Conservation (phyloP, 495 filamentous ascomycete genomes). For the Parmelia sp. region DNA sequence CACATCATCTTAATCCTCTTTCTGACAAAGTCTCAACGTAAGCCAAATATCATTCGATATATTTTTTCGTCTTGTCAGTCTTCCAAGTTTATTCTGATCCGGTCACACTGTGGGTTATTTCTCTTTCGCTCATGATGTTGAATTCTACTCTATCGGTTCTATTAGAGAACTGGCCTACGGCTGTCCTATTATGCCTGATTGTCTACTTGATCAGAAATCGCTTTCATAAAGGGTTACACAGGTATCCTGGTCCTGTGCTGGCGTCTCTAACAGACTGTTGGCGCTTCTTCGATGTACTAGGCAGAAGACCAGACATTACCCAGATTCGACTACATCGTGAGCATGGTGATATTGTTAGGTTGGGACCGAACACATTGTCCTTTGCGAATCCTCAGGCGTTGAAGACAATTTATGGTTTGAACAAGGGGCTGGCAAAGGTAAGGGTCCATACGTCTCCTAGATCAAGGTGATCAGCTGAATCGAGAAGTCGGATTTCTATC, state of each 20-base stretch:
- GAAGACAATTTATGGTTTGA: constrained; percentile 73
- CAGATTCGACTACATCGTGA: constrained; percentile 59
- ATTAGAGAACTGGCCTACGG: constrained; percentile 11
- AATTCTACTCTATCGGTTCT: constrained; percentile 13
- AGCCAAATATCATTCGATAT: not conserved
- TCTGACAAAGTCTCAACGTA: not conserved
- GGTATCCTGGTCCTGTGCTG: constrained; percentile 61
- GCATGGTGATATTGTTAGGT: constrained; percentile 64
- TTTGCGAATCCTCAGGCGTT: constrained; percentile 63
- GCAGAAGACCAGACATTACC: constrained; percentile 14
- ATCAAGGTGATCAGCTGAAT: constrained; percentile 13
- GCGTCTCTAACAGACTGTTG: constrained; percentile 64
- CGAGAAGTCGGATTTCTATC: constrained; percentile 63
- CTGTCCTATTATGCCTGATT: not conserved
- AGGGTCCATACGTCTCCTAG: constrained; percentile 27
- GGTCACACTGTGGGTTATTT: not conserved
- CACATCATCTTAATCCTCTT: not conserved
- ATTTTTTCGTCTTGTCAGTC: not conserved
- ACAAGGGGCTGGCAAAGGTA: constrained; percentile 75
- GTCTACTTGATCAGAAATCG: constrained; percentile 45
- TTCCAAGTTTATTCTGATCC: not conserved
- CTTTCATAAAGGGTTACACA: constrained; percentile 54
- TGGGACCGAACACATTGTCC: constrained; percentile 62
- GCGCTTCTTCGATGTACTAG: constrained; percentile 44
- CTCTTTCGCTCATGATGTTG: constrained; percentile 12